phyloP scores from a whole-genome alignment of 1,284 basidiomycete genomes.

The Crucibulum cyathiforme region DNA sequence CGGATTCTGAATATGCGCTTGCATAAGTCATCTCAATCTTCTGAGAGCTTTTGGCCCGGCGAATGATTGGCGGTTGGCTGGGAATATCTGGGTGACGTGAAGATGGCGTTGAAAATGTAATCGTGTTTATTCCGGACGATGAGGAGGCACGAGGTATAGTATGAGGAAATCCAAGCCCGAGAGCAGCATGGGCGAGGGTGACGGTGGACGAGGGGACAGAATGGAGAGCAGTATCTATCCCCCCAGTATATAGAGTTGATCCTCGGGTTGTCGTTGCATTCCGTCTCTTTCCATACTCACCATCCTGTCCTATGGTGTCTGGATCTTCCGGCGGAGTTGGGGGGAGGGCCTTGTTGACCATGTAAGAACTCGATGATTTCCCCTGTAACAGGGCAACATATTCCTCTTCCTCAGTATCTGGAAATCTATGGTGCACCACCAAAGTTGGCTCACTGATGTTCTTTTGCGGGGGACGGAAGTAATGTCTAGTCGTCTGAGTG shows the following conservation, averaged over 20 bases:
- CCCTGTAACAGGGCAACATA: constrained; percentile 5
- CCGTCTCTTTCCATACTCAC: neutral
- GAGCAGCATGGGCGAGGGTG: constrained; percentile 60
- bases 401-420: neutral
- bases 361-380: constrained; percentile 28
- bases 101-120: constrained; percentile 39
- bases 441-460: constrained; percentile 42
- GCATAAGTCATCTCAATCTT: constrained; percentile 34
- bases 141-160: constrained; percentile 54
- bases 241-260: too few species aligned
- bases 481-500: constrained; percentile 58
- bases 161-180: constrained; percentile 64
- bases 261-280: constrained; percentile 10
- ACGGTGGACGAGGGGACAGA: constrained; percentile 44
- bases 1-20: constrained; percentile 7
- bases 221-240: neutral
- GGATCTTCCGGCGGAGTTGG: constrained; percentile 56
- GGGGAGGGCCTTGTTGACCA: constrained; percentile 70
- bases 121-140: constrained; percentile 48
- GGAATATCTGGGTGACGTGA: constrained; percentile 18
- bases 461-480: constrained; percentile 70
- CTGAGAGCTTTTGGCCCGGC: constrained; percentile 56
- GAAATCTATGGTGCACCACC: constrained; percentile 1
- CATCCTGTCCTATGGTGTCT: neutral
- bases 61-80: constrained; percentile 27